Base-by-base conservation (phyloP, 75 land plant species). In the Selaginella tamariscina region DNA sequence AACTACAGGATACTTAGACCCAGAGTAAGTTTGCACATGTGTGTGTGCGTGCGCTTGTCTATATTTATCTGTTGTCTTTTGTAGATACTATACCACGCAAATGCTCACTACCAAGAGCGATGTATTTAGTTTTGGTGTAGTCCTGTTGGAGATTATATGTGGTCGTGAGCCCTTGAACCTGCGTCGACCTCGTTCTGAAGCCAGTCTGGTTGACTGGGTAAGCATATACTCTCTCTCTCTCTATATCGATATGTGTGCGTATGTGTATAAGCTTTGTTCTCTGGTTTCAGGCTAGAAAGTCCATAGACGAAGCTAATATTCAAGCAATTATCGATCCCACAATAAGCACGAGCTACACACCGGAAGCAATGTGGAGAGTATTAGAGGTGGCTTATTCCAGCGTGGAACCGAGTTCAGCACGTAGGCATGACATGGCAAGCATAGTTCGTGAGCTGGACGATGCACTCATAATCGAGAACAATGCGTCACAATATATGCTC, bases 181-280 rank as follows among this genome's bases (percentile, higher is more conserved):
- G 29, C 75, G 73, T n/a, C 68, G 82, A 30, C 80, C 80, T 31
- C 73, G 78, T 0, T 66, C 68, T 20, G 85, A 83, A 30, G 80
- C 82, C 82, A 83, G 85, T 64, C 75, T 83, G 31, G 78, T 80
- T 39, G 85, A 83, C 74, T 83, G 85, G 85, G 85, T 83, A 78
- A 31, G 69, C 0, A 2, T 32, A 24, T 0, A n/a, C n/a, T n/a
- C n/a, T n/a, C n/a, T n/a, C n/a, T n/a, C n/a, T n/a, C n/a, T n/a
- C n/a, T n/a, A n/a, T n/a, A n/a, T n/a, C n/a, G n/a, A n/a, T n/a
- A n/a, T 32, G 31, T 75, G 11, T 30, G 11, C 27, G n/a, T n/a
- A n/a, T n/a, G 2, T 64, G n/a, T 1, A 9, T 24, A 64, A 64
- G n/a, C n/a, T 28, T 29, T 23, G 1, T 27, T 24, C 18, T 23